Conservation (phyloP, 805 yeast species). For the Starmerella sirachaensis region DNA sequence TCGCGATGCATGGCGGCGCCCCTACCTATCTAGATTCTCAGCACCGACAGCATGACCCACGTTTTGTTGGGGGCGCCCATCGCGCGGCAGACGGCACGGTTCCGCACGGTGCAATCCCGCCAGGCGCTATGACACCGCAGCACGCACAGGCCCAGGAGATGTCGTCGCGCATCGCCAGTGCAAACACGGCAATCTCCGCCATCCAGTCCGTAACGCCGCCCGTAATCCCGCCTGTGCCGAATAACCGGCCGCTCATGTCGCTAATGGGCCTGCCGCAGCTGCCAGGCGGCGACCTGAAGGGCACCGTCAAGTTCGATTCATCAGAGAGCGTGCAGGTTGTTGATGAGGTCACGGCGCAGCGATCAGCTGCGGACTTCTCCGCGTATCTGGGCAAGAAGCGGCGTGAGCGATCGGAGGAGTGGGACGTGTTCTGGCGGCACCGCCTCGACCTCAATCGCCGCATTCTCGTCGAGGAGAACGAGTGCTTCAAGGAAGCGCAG, state of each 20-base stretch:
- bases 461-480: conserved; percentile 18
- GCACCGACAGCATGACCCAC: too few species aligned
- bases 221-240: conserved; percentile 15
- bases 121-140: neutral
- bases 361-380: conserved; percentile 21
- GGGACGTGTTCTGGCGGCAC: conserved; percentile 29
- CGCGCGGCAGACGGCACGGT: neutral
- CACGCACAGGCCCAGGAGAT: conserved; percentile 9
- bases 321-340: conserved; percentile 10
- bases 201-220: conserved; percentile 20
- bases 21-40: too few species aligned
- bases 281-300: conserved; percentile 23
- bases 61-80: too few species aligned
- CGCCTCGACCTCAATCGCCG: conserved; percentile 16
- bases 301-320: conserved; percentile 13
- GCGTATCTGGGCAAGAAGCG: conserved; percentile 24
- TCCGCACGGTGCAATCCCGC: neutral
- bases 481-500: conserved; percentile 21
- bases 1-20: neutral
- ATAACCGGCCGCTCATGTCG: conserved; percentile 16
- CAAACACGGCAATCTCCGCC: conserved; percentile 21
- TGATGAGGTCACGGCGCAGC: conserved; percentile 23
- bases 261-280: conserved; percentile 18
- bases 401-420: conserved; percentile 23
- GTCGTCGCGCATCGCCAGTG: conserved; percentile 18